These are phyloP conservation scores for Pythium grandisporangium DNA, from an alignment of 352 stramenopile species.

Conservation along the genomic window DNA sequence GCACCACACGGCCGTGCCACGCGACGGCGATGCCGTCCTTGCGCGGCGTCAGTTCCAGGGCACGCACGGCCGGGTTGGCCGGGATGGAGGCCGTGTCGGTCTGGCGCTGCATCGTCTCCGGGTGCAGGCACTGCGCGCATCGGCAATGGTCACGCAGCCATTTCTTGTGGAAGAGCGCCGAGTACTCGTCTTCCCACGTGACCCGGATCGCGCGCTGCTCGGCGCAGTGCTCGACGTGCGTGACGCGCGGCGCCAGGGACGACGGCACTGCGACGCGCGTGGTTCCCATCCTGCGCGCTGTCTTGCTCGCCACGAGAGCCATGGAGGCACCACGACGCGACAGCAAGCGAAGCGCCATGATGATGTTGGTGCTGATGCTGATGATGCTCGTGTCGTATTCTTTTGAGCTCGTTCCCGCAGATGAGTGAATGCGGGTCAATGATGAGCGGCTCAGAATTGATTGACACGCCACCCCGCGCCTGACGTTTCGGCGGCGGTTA, in stretches of 20 bases:
- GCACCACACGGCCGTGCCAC: conserved; percentile 46
- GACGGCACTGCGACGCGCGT: no score
- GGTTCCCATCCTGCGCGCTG: no score
- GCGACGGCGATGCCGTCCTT: conserved; percentile 32
- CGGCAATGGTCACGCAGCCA: conserved; percentile 82
- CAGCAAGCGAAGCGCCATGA: no score
- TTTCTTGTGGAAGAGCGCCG: conserved; percentile 76
- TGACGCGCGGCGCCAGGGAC: neutral
- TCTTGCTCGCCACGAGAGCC: no score
- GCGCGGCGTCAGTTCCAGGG: conserved; percentile 20
- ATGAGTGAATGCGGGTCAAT: no score
- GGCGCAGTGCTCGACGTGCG: conserved; percentile 33
- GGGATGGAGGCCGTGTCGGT: conserved; percentile 74
- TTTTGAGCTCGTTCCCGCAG: no score
- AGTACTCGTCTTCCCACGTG: conserved; percentile 69
- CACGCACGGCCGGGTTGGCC: conserved; percentile 29
- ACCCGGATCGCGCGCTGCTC: conserved; percentile 43
- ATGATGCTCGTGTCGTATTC: no score
- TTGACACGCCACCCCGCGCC: no score
- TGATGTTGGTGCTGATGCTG: no score
- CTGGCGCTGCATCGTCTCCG: conserved; percentile 64
- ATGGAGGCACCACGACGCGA: no score
- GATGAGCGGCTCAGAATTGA: no score
- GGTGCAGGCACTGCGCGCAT: conserved; percentile 54
- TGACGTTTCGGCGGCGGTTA: no score